Evolutionary conservation across 352 stramenopile genomes (phyloP).

Genomic region (Phytophthora pluvialis): DNA sequence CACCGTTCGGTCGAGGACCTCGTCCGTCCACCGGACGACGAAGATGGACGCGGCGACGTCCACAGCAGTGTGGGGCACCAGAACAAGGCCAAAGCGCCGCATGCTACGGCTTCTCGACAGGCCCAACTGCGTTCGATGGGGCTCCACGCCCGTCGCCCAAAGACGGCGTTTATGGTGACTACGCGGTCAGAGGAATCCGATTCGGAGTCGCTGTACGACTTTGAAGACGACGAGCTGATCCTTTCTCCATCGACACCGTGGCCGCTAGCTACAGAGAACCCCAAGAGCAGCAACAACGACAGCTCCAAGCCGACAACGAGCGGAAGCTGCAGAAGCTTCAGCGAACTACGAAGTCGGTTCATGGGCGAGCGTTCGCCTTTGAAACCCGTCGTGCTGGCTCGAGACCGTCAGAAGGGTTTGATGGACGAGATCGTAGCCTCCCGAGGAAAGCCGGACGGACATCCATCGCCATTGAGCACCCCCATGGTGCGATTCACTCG

Average conservation of each 20-base stretch:
- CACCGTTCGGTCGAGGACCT: constrained; percentile 64
- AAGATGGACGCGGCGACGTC: constrained; percentile 9
- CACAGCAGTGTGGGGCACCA: constrained; percentile 9
- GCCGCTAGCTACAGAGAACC: constrained; percentile 29
- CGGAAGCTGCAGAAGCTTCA: constrained; percentile 30
- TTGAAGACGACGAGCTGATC: constrained; percentile 69
- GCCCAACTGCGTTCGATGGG: constrained; percentile 29
- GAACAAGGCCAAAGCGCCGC: constrained; percentile 21
- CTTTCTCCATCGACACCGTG: constrained; percentile 54
- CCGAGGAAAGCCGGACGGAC: constrained; percentile 22
- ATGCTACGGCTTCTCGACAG: constrained; percentile 21
- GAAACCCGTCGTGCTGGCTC: constrained; percentile 32
- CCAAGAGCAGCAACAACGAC: constrained; percentile 22
- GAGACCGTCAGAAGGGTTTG: constrained; percentile 34
- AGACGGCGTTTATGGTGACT: constrained; percentile 36
- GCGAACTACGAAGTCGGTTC: constrained; percentile 34
- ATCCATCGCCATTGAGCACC: constrained; percentile 10
- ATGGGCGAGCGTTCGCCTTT: constrained; percentile 38
- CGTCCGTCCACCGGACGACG: constrained; percentile 54
- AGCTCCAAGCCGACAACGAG: constrained; percentile 4
- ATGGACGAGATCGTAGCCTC: constrained; percentile 26
- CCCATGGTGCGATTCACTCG: constrained; percentile 45
- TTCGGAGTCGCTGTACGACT: constrained; percentile 57
- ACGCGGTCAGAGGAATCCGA: constrained; percentile 60
- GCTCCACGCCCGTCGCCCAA: constrained; percentile 18